Conservation (phyloP, 805 yeast species). For the Yueomyces sp. region DNA sequence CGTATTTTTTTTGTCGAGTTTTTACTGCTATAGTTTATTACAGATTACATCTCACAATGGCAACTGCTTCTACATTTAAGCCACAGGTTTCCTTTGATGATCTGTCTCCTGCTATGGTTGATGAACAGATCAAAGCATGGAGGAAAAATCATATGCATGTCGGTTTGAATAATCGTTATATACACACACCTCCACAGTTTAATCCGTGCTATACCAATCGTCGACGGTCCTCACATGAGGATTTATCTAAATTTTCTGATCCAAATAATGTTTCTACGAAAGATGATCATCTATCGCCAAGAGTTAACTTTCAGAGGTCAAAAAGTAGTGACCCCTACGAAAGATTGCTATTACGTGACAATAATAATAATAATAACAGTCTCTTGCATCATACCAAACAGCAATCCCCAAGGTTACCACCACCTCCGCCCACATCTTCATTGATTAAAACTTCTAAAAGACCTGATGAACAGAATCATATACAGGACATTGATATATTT, state of each 20-base stretch:
- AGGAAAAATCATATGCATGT: conserved; percentile 10
- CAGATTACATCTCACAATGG: too few relatives aligned
- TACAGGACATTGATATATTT: conserved; percentile 14
- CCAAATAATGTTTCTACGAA: not conserved
- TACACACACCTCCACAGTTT: conserved; percentile 22
- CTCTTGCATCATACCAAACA: not conserved
- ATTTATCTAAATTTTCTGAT: not conserved
- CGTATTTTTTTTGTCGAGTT: too few relatives aligned
- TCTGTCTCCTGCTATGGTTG: conserved; percentile 17
- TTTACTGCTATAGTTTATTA: too few relatives aligned
- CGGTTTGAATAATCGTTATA: conserved; percentile 13
- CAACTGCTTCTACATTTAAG: too few relatives aligned
- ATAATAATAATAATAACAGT: not conserved
- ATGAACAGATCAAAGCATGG: conserved; percentile 15
- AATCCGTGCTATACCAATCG: conserved; percentile 11
- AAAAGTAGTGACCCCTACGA: not conserved
- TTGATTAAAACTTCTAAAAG: conserved; percentile 5
- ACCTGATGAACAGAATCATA: conserved; percentile 7
- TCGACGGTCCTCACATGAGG: not conserved
- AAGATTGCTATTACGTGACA: not conserved
- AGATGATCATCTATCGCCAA: not conserved
- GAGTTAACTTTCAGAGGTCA: not conserved
- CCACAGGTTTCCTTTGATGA: conserved; percentile 22
- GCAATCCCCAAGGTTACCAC: conserved; percentile 10
- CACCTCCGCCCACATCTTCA: conserved; percentile 14